Percentiles rank a stretch among this genome's conserved stretches.
phyloP scores from a whole-genome alignment of 2,329 filamentous ascomycete genomes.

The Colletotrichum nymphaeae region DNA sequence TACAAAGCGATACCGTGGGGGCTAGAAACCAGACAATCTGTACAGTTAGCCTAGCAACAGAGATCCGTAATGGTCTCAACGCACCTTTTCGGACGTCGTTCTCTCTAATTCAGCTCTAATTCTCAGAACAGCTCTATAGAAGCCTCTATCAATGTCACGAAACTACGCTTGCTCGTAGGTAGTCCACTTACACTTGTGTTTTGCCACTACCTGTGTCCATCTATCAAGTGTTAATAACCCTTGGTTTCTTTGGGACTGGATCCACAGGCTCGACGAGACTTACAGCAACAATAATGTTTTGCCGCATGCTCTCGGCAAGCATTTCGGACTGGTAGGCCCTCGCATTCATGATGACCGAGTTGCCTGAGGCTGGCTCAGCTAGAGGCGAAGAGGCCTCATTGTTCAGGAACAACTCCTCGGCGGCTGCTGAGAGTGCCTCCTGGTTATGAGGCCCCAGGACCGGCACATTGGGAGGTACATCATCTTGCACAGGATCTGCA shows the following conservation, averaged over 20 bases:
- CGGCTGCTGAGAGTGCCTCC: constrained; percentile 7
- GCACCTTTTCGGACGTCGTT: constrained; percentile 64
- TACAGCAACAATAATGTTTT: constrained; percentile 80
- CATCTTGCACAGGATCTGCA: constrained; percentile 9
- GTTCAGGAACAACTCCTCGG: constrained; percentile 23
- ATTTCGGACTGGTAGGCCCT: constrained; percentile 82
- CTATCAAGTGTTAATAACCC: constrained; percentile 50
- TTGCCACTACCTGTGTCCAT: constrained; percentile 88
- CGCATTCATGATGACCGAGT: constrained; percentile 50
- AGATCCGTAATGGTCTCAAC: constrained; percentile 5
- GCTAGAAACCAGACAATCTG: constrained; percentile 79
- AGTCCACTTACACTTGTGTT: constrained; percentile 74
- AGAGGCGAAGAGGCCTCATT: constrained; percentile 21
- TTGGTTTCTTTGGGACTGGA: not conserved
- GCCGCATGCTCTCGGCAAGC: constrained; percentile 74
- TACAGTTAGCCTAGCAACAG: not conserved
- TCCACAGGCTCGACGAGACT: constrained; percentile 37
- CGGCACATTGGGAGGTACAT: not conserved
- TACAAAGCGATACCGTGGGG: constrained; percentile 74
- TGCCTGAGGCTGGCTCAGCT: constrained; percentile 21
- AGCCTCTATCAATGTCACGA: constrained; percentile 36
- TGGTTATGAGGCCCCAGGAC: constrained; percentile 22
- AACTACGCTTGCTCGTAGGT: not conserved
- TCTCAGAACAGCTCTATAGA: constrained; percentile 71
- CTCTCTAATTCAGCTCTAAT: constrained; percentile 73